These are phyloP conservation scores for Fistulifera solaris DNA, from an alignment of 108 stramenopile genomes.

Conservation along the genomic window DNA sequence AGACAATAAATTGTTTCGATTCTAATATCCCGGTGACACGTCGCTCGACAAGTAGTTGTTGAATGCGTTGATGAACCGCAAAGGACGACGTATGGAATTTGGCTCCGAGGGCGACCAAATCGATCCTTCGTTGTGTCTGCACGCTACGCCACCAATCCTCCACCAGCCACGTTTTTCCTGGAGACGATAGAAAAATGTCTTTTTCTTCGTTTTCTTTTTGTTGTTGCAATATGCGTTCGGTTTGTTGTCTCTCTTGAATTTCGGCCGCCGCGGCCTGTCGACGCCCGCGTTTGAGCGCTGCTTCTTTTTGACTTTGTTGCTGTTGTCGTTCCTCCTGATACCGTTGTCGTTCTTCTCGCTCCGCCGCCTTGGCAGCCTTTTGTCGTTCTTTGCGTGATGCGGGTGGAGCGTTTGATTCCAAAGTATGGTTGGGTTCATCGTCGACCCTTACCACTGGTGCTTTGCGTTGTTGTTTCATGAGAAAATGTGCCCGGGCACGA, in stretches of 20 bases:
- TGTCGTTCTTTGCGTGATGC: conserved; percentile 62
- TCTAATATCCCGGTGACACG: conserved; percentile 6
- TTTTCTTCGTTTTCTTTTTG: conserved; percentile 24
- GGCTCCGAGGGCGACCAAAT: neutral
- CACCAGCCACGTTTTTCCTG: neutral
- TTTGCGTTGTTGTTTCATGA: conserved; percentile 53
- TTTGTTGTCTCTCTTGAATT: neutral
- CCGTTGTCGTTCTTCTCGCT: conserved; percentile 44
- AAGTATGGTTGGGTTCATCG: neutral
- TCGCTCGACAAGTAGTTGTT: conserved; percentile 4
- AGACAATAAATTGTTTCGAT: neutral
- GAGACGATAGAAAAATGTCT: conserved; percentile 8
- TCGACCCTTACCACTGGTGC: conserved; percentile 1
- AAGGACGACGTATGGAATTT: neutral
- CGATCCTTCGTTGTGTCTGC: neutral
- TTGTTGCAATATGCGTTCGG: conserved; percentile 11
- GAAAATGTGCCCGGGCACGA: conserved; percentile 46
- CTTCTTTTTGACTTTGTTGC: conserved; percentile 24
- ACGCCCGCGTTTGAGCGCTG: neutral
- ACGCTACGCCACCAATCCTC: neutral
- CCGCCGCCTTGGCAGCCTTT: conserved; percentile 49
- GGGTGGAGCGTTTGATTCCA: no score
- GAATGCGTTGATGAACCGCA: neutral
- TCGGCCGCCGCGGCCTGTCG: conserved; percentile 13
- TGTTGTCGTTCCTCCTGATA: conserved; percentile 36